phyloP scores from a whole-genome alignment of 2,329 filamentous ascomycete genomes.

The Colletotrichum viniferum region DNA sequence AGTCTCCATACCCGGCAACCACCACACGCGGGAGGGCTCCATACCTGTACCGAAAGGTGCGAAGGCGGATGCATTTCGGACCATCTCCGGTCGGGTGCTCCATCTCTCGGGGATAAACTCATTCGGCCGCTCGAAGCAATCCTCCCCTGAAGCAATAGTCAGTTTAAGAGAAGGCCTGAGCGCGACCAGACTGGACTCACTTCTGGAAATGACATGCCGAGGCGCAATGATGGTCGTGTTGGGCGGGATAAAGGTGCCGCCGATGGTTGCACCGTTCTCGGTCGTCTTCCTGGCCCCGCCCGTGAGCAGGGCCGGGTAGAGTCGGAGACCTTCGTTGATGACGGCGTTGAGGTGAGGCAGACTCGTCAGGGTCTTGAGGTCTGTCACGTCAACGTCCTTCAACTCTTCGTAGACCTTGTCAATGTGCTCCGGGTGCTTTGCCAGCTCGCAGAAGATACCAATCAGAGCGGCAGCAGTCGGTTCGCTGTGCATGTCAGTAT shows the following conservation, averaged over 20 bases:
- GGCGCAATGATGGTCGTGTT: slow-evolving; percentile 22
- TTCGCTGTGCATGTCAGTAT: slow-evolving; percentile 12
- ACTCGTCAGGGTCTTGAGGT: slow-evolving; percentile 20
- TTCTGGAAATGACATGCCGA: slow-evolving; percentile 24
- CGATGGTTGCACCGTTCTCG: slow-evolving; percentile 15
- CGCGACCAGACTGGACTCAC: slow-evolving; percentile 36
- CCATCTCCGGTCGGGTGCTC: slow-evolving; percentile 34
- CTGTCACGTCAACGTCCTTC: slow-evolving; percentile 20
- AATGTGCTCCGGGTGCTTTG: slow-evolving; percentile 19
- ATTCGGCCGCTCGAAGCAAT: slow-evolving; percentile 29
- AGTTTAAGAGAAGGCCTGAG: neutral
- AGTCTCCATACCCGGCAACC: neutral
- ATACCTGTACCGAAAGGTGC: slow-evolving; percentile 36
- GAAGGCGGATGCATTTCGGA: slow-evolving; percentile 33
- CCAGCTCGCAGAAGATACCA: slow-evolving; percentile 24
- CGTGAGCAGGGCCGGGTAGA: slow-evolving; percentile 18
- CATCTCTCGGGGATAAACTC: slow-evolving; percentile 44
- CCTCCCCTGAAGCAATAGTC: slow-evolving; percentile 22
- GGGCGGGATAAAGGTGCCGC: slow-evolving; percentile 14
- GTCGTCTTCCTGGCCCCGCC: slow-evolving; percentile 19
- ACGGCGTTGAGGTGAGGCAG: slow-evolving; percentile 27
- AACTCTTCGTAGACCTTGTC: slow-evolving; percentile 15
- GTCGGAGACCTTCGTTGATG: slow-evolving; percentile 19
- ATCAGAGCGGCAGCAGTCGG: slow-evolving; percentile 22
- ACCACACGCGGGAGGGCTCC: neutral